A percentile compares a stretch with the other conserved stretches of the same genome.
Conservation (phyloP, 2,329 filamentous ascomycete species). For the Claviceps africana region DNA sequence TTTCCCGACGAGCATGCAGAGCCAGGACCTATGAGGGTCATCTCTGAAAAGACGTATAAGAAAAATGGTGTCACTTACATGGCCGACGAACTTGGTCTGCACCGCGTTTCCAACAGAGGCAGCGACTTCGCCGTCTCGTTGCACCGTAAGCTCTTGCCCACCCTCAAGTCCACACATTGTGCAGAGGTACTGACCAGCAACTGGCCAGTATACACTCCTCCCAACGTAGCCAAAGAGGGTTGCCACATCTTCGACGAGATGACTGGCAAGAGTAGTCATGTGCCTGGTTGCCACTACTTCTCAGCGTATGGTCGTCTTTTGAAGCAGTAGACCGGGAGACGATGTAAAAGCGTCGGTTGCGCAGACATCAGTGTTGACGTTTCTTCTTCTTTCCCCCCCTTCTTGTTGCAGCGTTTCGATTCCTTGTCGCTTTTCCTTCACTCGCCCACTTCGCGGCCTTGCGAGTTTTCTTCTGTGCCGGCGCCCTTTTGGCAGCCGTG, state of each 20-base stretch:
- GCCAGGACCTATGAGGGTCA: constrained; percentile 45
- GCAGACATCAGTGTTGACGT: background rate
- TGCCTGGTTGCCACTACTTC: constrained; percentile 58
- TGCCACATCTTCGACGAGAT: constrained; percentile 68
- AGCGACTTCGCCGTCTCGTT: constrained; percentile 69
- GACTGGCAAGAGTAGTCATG: constrained; percentile 60
- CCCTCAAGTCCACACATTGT: constrained; percentile 6
- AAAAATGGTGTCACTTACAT: constrained; percentile 77
- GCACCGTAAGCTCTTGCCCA: constrained; percentile 41
- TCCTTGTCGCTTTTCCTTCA: background rate
- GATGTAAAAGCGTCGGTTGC: background rate
- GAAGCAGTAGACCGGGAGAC: constrained; percentile 17
- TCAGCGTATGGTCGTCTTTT: constrained; percentile 45
- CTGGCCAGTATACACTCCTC: constrained; percentile 61
- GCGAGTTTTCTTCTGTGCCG: background rate
- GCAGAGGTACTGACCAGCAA: constrained; percentile 17
- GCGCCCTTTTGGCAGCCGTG: background rate
- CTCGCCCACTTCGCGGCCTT: background rate
- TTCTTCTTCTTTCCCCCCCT: constrained; percentile 1
- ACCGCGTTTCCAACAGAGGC: constrained; percentile 66
- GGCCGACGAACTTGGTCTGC: constrained; percentile 77
- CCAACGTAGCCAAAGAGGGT: constrained; percentile 71
- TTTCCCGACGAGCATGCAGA: constrained; percentile 44
- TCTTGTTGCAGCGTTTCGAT: constrained; percentile 4
- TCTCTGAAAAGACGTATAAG: constrained; percentile 52